Conservation (phyloP, 1,139 yeast genomes). For the Magnusiomyces sp. region DNA sequence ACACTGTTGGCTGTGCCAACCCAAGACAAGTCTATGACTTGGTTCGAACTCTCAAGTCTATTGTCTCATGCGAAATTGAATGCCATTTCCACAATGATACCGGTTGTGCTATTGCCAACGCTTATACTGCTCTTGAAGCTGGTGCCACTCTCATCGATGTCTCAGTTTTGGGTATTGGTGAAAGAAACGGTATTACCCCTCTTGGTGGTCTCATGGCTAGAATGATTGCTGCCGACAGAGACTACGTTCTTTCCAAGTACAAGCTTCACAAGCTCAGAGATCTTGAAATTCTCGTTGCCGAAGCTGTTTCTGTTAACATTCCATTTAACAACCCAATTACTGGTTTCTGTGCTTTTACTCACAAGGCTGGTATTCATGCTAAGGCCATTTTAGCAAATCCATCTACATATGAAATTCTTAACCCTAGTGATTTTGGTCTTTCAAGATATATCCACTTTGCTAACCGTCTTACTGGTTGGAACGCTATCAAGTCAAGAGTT, state of each 20-base stretch:
- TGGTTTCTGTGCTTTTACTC: slow-evolving; percentile 98
- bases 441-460: slow-evolving; percentile 96
- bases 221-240: slow-evolving; percentile 98
- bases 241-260: slow-evolving; percentile 89
- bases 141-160: slow-evolving; percentile 96
- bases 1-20: slow-evolving; percentile 97
- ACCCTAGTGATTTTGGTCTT: slow-evolving; percentile 91
- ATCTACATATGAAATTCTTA: slow-evolving; percentile 91
- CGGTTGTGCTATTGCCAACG: slow-evolving; percentile 98
- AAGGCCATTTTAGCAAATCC: slow-evolving; percentile 98
- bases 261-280: slow-evolving; percentile 94
- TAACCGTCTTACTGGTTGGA: slow-evolving; percentile 97
- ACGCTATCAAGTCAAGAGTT: slow-evolving; percentile 95
- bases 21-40: slow-evolving; percentile 98
- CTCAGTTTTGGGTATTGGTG: slow-evolving; percentile 95
- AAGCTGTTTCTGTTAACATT: slow-evolving; percentile 91
- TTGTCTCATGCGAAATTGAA: slow-evolving; percentile 94
- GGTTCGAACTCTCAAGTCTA: slow-evolving; percentile 85
- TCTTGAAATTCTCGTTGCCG: slow-evolving; percentile 91
- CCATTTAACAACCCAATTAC: slow-evolving; percentile 99
- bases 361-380: slow-evolving; percentile 99
- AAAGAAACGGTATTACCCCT: slow-evolving; percentile 97
- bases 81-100: slow-evolving; percentile 99
- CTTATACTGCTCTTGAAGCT: slow-evolving; percentile 95
- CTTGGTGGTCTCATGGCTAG: slow-evolving; percentile 98